Percentiles rank a stretch among this genome's conserved stretches.
phyloP scores from a whole-genome alignment of 2,329 filamentous ascomycete genomes.

The Verticillium tricorpus region DNA sequence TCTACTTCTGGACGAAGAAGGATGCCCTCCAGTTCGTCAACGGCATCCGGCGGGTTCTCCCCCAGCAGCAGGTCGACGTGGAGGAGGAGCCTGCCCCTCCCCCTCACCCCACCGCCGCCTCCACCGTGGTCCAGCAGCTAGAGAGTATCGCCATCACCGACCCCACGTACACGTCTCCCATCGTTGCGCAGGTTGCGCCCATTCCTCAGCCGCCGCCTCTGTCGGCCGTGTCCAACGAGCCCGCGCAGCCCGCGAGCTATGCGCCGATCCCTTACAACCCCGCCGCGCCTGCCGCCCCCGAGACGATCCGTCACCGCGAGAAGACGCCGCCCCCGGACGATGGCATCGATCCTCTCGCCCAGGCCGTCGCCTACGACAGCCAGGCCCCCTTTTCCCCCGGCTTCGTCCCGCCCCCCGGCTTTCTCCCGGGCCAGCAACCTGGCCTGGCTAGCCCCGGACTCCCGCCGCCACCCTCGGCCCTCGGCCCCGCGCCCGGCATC shows the following conservation, averaged over 20 bases:
- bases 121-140: conserved; percentile 67
- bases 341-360: conserved; percentile 52
- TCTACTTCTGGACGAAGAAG: conserved; percentile 75
- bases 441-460: conserved; percentile 33
- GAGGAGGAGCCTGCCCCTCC: conserved; percentile 56
- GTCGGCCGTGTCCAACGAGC: conserved; percentile 23
- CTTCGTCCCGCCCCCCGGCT: conserved; percentile 41
- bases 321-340: conserved; percentile 77
- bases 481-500: conserved; percentile 40
- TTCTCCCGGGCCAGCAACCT: conserved; percentile 35
- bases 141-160: conserved; percentile 67
- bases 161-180: conserved; percentile 36
- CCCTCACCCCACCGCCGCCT: conserved; percentile 44
- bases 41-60: conserved; percentile 60
- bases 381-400: conserved; percentile 48
- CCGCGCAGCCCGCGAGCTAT: conserved; percentile 38
- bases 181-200: conserved; percentile 17
- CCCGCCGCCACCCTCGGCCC: conserved; percentile 33
- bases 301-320: conserved; percentile 67
- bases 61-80: conserved; percentile 56
- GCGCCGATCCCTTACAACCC: conserved; percentile 73
- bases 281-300: conserved; percentile 70
- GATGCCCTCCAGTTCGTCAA: conserved; percentile 70
- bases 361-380: conserved; percentile 53
- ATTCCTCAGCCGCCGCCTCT: conserved; percentile 37